phyloP scores from a whole-genome alignment of 2,329 filamentous ascomycete species.

The Sodiomyces alkalinus region DNA sequence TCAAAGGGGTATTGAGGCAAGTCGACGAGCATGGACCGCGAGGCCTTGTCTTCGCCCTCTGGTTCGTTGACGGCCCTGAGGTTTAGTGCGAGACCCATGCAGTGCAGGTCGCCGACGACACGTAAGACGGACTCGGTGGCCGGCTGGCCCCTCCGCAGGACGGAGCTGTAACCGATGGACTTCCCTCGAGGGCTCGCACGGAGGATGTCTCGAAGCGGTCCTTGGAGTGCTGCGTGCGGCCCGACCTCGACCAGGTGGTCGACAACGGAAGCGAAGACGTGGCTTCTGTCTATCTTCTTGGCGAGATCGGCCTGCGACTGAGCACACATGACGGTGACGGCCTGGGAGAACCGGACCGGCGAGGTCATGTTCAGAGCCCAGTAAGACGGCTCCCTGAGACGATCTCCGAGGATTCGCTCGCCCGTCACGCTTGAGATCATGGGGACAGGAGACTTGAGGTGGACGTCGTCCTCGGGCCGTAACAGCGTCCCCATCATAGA shows the following conservation, averaged over 20 bases:
- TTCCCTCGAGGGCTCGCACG: no score
- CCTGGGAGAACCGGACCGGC: conserved; percentile 5
- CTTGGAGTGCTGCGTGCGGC: conserved; percentile 2
- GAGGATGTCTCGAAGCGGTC: conserved; percentile 3
- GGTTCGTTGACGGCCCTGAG: conserved; percentile 1
- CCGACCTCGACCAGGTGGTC: conserved; percentile 6
- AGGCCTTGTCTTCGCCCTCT: not conserved
- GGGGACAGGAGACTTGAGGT: no score
- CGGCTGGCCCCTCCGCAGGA: conserved; percentile 5
- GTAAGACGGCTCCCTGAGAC: conserved; percentile 3
- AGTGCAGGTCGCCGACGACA: no score
- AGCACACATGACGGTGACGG: conserved; percentile 1
- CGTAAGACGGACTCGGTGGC: no score
- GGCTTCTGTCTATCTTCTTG: conserved; percentile 1
- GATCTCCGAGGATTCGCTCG: not conserved
- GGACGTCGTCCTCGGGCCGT: no score
- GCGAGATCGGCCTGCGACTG: not conserved
- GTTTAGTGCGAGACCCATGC: no score
- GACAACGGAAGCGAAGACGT: no score
- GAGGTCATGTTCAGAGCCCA: conserved; percentile 3
- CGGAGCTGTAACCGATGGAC: not conserved
- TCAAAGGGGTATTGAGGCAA: conserved; percentile 11
- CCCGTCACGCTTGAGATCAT: conserved; percentile 6
- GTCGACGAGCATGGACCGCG: no score
- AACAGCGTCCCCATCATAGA: no score